These are phyloP conservation scores for Hymenoscyphus fructigenus DNA, from an alignment of 2,329 filamentous ascomycete species.

Conservation along the genomic window DNA sequence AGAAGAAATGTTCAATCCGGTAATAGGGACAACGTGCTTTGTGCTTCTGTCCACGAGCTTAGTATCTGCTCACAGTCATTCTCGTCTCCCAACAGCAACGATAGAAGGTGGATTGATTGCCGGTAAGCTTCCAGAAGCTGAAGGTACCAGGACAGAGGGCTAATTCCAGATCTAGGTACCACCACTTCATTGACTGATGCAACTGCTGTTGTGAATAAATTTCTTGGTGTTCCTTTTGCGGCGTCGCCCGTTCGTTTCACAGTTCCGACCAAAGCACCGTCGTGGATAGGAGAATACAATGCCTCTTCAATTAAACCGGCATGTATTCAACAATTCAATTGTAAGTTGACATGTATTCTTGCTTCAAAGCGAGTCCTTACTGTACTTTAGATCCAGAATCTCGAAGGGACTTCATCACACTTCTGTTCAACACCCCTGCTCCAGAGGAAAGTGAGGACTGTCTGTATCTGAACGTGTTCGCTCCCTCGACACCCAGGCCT, in stretches of 20 bases:
- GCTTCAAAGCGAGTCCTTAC: background rate
- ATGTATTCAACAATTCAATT: conserved; percentile 19
- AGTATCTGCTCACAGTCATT: no score
- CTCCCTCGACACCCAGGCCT: conserved; percentile 17
- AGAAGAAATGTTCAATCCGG: no score
- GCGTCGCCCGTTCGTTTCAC: conserved; percentile 37
- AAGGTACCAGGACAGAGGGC: no score
- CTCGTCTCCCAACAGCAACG: no score
- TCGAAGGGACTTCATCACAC: background rate
- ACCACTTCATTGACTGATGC: background rate
- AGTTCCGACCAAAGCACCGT: conserved; percentile 36
- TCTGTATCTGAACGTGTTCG: conserved; percentile 39
- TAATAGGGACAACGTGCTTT: no score
- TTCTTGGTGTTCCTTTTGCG: conserved; percentile 41
- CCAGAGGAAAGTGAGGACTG: conserved; percentile 36
- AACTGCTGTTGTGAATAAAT: conserved; percentile 24
- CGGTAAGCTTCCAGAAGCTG: no score
- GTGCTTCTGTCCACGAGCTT: no score
- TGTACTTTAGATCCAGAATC: background rate
- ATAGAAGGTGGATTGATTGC: no score
- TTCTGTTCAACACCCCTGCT: conserved; percentile 12
- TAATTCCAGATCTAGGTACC: background rate
- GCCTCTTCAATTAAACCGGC: conserved; percentile 13
- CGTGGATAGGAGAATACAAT: conserved; percentile 11
- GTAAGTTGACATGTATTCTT: background rate